Conservation (phyloP, 176 grass and related monocot genomes). For the Oryza meridionalis region DNA sequence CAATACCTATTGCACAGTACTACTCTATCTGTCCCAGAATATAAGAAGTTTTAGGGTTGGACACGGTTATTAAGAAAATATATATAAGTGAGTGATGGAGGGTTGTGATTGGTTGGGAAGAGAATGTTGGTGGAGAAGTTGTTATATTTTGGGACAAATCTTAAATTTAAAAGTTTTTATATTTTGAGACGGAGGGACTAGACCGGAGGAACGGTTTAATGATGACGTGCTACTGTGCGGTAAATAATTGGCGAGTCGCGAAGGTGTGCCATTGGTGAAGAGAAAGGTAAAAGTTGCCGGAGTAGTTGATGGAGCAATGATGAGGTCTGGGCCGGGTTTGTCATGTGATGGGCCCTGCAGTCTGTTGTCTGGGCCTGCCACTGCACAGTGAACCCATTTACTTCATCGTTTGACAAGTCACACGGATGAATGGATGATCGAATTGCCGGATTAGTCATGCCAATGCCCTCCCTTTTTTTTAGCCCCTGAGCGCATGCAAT, state of each 20-base stretch:
- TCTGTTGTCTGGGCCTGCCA: neutral
- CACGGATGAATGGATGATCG: neutral
- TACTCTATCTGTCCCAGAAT: too few relatives aligned
- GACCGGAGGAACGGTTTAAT: neutral
- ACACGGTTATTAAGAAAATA: too few relatives aligned
- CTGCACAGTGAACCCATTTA: too few relatives aligned
- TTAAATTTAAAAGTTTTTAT: too few relatives aligned
- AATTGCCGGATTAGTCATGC: neutral
- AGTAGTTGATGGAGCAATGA: neutral
- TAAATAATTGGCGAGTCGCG: neutral
- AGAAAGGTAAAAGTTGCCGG: neutral
- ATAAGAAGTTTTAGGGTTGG: too few relatives aligned
- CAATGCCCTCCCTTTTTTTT: neutral
- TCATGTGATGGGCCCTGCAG: neutral
- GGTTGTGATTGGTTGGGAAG: too few relatives aligned
- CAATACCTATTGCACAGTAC: too few relatives aligned
- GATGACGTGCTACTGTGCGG: neutral
- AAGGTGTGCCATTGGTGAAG: neutral
- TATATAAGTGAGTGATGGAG: too few relatives aligned
- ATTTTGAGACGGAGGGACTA: too few relatives aligned
- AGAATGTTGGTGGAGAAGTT: too few relatives aligned
- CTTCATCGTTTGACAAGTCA: neutral
- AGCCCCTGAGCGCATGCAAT: neutral
- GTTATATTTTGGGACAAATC: too few relatives aligned
- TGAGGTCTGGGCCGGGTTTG: constrained; percentile 12